These are phyloP conservation scores for Plasmodium coatneyi DNA, from an alignment of 169 alveolate species.

Conservation along the genomic window DNA sequence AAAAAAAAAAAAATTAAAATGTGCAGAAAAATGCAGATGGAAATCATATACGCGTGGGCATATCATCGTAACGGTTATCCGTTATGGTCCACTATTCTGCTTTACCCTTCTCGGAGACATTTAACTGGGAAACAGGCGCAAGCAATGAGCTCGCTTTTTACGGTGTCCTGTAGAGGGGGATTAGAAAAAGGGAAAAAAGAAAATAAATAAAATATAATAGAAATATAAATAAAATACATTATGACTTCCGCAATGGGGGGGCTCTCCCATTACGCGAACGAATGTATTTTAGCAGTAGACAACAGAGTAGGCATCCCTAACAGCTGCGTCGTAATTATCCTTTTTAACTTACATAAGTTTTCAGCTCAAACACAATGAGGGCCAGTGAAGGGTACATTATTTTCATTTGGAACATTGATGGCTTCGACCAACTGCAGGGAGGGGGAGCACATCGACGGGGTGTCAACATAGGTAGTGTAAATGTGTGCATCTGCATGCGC, in stretches of 20 bases:
- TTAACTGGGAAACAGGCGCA: constrained; percentile 83
- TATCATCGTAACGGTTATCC: background rate
- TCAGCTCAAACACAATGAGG: constrained; percentile 74
- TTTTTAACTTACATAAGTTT: constrained; percentile 64
- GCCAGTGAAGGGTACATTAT: constrained; percentile 67
- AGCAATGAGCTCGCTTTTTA: constrained; percentile 80
- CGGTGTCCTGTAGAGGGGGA: constrained; percentile 73
- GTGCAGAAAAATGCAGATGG: background rate
- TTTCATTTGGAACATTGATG: constrained; percentile 70
- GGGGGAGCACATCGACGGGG: background rate
- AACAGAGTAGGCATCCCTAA: background rate
- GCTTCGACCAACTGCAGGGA: constrained; percentile 66
- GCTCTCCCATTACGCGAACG: background rate
- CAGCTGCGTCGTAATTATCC: background rate
- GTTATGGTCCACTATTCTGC: background rate
- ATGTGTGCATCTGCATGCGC: background rate
- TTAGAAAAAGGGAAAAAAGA: constrained; percentile 1
- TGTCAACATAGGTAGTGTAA: background rate
- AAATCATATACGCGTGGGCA: background rate
- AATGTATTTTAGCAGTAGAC: background rate
- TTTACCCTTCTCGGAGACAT: constrained; percentile 79
- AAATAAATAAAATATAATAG: background rate
- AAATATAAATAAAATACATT: background rate
- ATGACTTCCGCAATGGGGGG: background rate
- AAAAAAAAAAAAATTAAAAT: constrained; percentile 27